Conservation (phyloP, 768 basidiomycete species). For the Kwoniella dejecticola region DNA sequence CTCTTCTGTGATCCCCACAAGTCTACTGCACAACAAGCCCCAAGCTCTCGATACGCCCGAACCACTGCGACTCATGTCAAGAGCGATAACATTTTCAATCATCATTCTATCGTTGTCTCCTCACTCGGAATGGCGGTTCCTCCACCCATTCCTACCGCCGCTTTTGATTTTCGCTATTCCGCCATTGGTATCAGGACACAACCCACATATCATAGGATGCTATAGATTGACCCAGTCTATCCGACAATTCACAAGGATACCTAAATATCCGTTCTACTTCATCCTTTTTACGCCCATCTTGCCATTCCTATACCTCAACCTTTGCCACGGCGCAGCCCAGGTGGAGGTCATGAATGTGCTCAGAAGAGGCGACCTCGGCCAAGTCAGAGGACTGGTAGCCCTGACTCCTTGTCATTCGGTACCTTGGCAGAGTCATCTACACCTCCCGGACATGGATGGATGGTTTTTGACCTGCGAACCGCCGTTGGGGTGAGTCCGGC, state of each 20-base stretch:
- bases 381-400: constrained; percentile 68
- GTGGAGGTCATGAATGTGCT: constrained; percentile 71
- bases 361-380: constrained; percentile 50
- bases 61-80: constrained; percentile 57
- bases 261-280: constrained; percentile 45
- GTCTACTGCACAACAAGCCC: constrained; percentile 12
- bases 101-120: constrained; percentile 73
- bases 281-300: constrained; percentile 62
- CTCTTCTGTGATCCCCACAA: constrained; percentile 22
- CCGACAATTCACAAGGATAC: constrained; percentile 38
- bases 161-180: constrained; percentile 77
- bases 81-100: constrained; percentile 65
- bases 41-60: constrained; percentile 30
- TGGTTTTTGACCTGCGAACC: constrained; percentile 95
- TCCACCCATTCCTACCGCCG: constrained; percentile 85
- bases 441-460: constrained; percentile 66
- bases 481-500: constrained; percentile 69
- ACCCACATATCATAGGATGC: constrained; percentile 24
- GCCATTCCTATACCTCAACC: constrained; percentile 68
- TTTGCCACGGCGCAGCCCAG: constrained; percentile 78
- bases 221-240: constrained; percentile 18
- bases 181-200: constrained; percentile 64
- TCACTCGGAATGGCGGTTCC: constrained; percentile 98
- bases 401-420: constrained; percentile 97
- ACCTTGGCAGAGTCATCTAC: constrained; percentile 86